Evolutionary conservation across 768 basidiomycete species (phyloP), one percentile per base, ranked within the genome.

Genomic region (Mycena vulgaris): DNA sequence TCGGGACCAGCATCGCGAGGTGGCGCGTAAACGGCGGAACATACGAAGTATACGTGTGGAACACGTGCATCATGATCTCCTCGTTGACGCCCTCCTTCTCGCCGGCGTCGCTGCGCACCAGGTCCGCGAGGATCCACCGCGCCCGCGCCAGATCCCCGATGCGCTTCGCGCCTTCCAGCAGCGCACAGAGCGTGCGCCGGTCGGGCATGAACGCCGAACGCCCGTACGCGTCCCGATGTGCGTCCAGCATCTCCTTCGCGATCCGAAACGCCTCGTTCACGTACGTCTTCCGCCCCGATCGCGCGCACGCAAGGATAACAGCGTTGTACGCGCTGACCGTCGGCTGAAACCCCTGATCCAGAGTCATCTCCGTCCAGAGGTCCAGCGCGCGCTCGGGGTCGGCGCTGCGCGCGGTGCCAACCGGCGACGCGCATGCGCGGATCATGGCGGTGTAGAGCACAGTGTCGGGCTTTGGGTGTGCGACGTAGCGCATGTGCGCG

Each of bases 401-500:
- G 1, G 93, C 90, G n/a, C 81, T 74, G 40, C 82, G 81, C 16
- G 87, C 79, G 1, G 78, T 75, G 27, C 83, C 83, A 2, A 85
- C 75, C 5, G 87, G 83, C 6, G 86, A 85, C 0, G 92, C 92
- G 71, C 97, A 98, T 0, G 95, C 93, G 6, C 88, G 87, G 74
- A 99, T 95, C 96, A 99, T 98, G 39, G 89, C 78, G 0, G 90
- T 88, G 81, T 95, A 99, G 9, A 97, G 83, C 27, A 85, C 79
- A 17, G 84, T 84, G 70, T 93, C 90, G 0, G 97, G 96, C 5
- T 83, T 82, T 0, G 95, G 91, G 78, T 99, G 96, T 1, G 97
- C 95, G 17, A 95, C 94, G 69, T 98, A 96, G 52, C 97, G 94
- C 94, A 98, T 97, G 80, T 99, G 97, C 2, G 93, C 85, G 79